Percentiles rank a stretch among this genome's conserved stretches.
These are phyloP conservation scores for Colletotrichum sp. DNA, from an alignment of 2,329 filamentous ascomycete species.

Conservation along the genomic window DNA sequence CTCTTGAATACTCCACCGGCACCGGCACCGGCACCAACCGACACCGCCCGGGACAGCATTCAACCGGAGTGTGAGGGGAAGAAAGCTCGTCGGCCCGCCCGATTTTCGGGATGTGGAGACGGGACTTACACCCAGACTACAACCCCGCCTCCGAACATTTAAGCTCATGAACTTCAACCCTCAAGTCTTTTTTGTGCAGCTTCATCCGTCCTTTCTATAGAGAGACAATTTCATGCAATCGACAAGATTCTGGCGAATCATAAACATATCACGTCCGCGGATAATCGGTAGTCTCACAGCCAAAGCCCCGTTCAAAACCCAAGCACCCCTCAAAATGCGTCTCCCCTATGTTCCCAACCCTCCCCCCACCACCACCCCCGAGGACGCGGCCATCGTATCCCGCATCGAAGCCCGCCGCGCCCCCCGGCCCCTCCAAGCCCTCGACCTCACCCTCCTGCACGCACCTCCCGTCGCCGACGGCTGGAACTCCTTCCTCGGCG, in stretches of 20 bases:
- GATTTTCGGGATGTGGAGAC: slow-evolving; percentile 20
- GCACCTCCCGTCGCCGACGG: slow-evolving; percentile 77
- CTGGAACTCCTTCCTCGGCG: slow-evolving; percentile 74
- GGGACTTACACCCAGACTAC: slow-evolving; percentile 4
- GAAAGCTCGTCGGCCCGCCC: slow-evolving; percentile 7
- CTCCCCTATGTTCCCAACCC: slow-evolving; percentile 68
- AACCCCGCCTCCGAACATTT: slow-evolving; percentile 14
- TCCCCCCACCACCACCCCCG: slow-evolving; percentile 47
- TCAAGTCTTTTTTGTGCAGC: background rate
- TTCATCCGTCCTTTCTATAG: background rate
- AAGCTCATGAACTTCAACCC: background rate
- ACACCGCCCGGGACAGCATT: slow-evolving; percentile 18
- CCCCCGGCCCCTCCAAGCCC: slow-evolving; percentile 72
- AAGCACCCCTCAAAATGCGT: slow-evolving; percentile 57
- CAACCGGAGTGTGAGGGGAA: slow-evolving; percentile 11
- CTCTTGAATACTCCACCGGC: background rate
- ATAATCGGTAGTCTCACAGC: background rate
- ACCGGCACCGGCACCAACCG: background rate
- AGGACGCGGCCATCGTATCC: slow-evolving; percentile 62
- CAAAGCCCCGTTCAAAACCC: background rate
- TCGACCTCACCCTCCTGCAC: slow-evolving; percentile 81
- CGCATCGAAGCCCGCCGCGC: slow-evolving; percentile 70
- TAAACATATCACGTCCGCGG: background rate
- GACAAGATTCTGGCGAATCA: background rate
- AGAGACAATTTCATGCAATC: background rate